phyloP scores from a whole-genome alignment of 2,329 filamentous ascomycete genomes.

The Aphanoascus verrucosus region DNA sequence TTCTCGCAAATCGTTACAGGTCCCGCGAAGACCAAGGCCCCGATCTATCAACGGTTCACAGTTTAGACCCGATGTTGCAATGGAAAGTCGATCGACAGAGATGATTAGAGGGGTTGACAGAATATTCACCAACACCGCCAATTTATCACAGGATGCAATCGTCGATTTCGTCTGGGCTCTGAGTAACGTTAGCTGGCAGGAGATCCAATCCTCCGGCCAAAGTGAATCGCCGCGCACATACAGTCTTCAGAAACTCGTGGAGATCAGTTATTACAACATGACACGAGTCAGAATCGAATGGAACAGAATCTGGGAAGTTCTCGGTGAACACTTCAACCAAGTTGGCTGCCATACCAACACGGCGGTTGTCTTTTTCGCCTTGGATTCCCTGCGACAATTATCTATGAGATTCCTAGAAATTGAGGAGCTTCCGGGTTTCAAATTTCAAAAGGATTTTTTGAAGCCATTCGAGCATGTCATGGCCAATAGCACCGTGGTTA shows the following conservation, averaged over 20 bases:
- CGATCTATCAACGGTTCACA: conserved; percentile 40
- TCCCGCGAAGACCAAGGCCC: conserved; percentile 39
- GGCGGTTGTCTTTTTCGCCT: conserved; percentile 90
- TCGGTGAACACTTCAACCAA: conserved; percentile 97
- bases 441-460: conserved; percentile 98
- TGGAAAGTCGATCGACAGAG: conserved; percentile 85
- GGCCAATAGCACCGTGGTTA: conserved; percentile 78
- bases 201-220: conserved; percentile 92
- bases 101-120: conserved; percentile 87
- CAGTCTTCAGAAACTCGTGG: conserved; percentile 93
- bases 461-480: conserved; percentile 98
- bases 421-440: conserved; percentile 94
- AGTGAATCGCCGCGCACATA: conserved; percentile 94
- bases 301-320: conserved; percentile 92
- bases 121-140: conserved; percentile 93
- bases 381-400: conserved; percentile 88
- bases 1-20: conserved; percentile 57
- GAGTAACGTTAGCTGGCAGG: conserved; percentile 96
- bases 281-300: conserved; percentile 95
- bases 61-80: conserved; percentile 69
- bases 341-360: conserved; percentile 96
- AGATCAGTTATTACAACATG: conserved; percentile 99
- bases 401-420: conserved; percentile 99
- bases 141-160: conserved; percentile 85
- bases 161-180: conserved; percentile 87